Evolutionary conservation across 352 stramenopile species (phyloP), one percentile per base, ranked within the genome.

Genomic region (Phytophthora pinifolia): DNA sequence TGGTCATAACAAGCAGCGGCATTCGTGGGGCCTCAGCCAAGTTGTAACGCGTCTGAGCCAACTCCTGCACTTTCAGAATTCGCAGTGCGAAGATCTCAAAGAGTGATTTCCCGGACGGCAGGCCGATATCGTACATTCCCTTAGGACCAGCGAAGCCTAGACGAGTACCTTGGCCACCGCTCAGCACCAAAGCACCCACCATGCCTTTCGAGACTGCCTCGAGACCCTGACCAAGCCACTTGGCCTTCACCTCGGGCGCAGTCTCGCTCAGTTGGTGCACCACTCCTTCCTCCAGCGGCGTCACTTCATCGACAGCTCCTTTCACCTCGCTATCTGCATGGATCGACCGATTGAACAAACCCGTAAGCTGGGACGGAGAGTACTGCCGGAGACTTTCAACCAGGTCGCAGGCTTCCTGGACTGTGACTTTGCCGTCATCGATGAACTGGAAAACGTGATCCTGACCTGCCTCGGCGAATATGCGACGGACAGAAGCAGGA

Each of bases 1-100:
- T 98, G 13, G 97, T 99, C 96, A 99, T 99, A 43, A 99, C 86
- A 57, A 97, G 98, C 34, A 98, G 86, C 32, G 84, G 83, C 14
- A 76, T 54, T 66, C 68, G 37, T 86, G 67, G 43, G 17, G 33
- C 15, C 29, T 65, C 32, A 9, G 35, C n/a, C 43, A 65, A 37
- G 3, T 60, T 55, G 18, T 62, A 64, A 18, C 30, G 46, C 10
- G 33, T 42, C 29, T 75, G 29, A 12, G 73, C 74, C 17, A 90
- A 56, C 39, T 57, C 20, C 22, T 83, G 66, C 0, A 98, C 69
- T 46, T 83, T 90, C 5, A 70, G 18, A n/a, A 98, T 65, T 7
- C 95, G 81, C 65, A 98, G 79, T 1, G 73, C 78, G 47, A 98
- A 92, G 29, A 98, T 69, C 47, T 96, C 83, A 67, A 99, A 98